Evolutionary conservation across 2,329 filamentous ascomycete genomes (phyloP).

Genomic region (Sordariomycetes sp.): DNA sequence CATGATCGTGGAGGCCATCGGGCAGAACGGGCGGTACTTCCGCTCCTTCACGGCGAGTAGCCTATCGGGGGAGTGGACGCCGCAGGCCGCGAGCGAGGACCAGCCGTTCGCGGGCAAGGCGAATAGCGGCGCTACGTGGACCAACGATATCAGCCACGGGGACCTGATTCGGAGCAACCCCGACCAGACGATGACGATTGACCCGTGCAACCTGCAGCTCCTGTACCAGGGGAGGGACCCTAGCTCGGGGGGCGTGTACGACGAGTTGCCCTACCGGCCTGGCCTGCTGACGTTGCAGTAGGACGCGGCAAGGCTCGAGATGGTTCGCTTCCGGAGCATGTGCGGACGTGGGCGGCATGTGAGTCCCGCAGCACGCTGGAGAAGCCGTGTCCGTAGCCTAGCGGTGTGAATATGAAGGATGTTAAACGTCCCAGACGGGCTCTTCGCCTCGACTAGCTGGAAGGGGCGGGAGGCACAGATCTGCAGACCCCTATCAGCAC

Average conservation of each 20-base stretch:
- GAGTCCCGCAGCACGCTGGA: too few relatives aligned
- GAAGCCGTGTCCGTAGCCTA: too few relatives aligned
- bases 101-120: slow-evolving; percentile 54
- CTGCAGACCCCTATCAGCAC: too few relatives aligned
- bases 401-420: too few relatives aligned
- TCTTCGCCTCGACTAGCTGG: too few relatives aligned
- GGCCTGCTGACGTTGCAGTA: slow-evolving; percentile 31
- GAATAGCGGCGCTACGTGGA: slow-evolving; percentile 53
- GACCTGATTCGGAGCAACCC: slow-evolving; percentile 34
- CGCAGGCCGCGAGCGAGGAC: slow-evolving; percentile 38
- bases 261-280: slow-evolving; percentile 36
- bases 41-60: slow-evolving; percentile 49
- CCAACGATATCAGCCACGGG: slow-evolving; percentile 54
- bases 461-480: too few relatives aligned
- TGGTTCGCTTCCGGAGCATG: too few relatives aligned
- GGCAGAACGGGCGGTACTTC: slow-evolving; percentile 46
- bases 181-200: slow-evolving; percentile 44
- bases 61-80: slow-evolving; percentile 42
- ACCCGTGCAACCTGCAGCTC: slow-evolving; percentile 50
- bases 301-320: not conserved
- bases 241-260: slow-evolving; percentile 30
- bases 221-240: slow-evolving; percentile 47
- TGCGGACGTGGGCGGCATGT: too few relatives aligned
- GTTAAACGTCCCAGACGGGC: too few relatives aligned
- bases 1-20: slow-evolving; percentile 54